Evolutionary conservation across 2,329 filamentous ascomycete genomes (phyloP).

Genomic region (Colletotrichum melonis): DNA sequence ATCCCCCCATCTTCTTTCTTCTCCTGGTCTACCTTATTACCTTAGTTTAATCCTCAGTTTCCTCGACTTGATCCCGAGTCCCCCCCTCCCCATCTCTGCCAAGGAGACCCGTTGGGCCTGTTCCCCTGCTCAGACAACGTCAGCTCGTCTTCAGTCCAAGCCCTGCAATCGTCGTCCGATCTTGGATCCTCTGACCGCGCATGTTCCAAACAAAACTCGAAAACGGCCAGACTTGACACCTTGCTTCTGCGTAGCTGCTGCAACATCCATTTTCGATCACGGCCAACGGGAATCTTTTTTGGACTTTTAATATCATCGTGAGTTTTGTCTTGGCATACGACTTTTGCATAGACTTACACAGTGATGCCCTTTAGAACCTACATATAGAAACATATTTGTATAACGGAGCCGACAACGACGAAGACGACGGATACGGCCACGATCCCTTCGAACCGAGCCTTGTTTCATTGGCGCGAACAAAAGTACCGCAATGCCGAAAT

Average conservation of each 20-base stretch:
- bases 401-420: not conserved
- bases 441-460: not conserved
- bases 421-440: not conserved
- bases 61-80: not conserved
- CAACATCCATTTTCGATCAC: not conserved
- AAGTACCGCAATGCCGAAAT: slow-evolving; percentile 1
- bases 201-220: not conserved
- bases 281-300: not conserved
- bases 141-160: not conserved
- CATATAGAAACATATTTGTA: not conserved
- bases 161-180: not conserved
- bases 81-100: not conserved
- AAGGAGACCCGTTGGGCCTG: not conserved
- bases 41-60: not conserved
- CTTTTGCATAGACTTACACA: not conserved
- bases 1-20: not conserved
- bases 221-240: not conserved
- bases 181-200: not conserved
- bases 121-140: not conserved
- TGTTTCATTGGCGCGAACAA: not conserved
- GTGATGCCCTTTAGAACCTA: not conserved
- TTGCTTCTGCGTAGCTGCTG: not conserved
- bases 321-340: not conserved
- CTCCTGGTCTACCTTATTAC: not conserved
- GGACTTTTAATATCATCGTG: not conserved